These are phyloP conservation scores for Leccinum olivaceopallidum DNA, from an alignment of 768 basidiomycete genomes.

Conservation along the genomic window DNA sequence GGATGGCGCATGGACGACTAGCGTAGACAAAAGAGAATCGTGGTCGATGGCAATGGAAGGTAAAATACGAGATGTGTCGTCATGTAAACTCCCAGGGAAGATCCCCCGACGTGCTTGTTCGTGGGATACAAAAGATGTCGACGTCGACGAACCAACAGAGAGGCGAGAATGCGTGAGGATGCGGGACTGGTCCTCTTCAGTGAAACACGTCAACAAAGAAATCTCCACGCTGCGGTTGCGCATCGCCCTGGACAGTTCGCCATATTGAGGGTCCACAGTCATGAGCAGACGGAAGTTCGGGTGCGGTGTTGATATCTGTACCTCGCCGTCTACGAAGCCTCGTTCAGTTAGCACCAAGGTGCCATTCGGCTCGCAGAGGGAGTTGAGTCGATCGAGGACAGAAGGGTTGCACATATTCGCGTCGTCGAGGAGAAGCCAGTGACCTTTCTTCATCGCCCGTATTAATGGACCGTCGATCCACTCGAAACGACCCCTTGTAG, in stretches of 20 bases:
- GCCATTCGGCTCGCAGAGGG: slow-evolving; percentile 88
- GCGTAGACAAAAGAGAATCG: slow-evolving; percentile 44
- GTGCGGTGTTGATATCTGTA: slow-evolving; percentile 79
- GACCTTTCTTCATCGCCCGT: slow-evolving; percentile 79
- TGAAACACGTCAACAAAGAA: slow-evolving; percentile 41
- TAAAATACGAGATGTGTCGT: slow-evolving; percentile 4
- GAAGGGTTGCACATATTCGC: slow-evolving; percentile 96
- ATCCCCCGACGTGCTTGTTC: slow-evolving; percentile 32
- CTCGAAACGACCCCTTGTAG: slow-evolving; percentile 64
- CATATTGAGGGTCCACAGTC: slow-evolving; percentile 87
- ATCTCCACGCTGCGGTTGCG: slow-evolving; percentile 95
- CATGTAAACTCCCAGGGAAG: background rate
- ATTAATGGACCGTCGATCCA: slow-evolving; percentile 96
- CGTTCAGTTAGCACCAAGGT: slow-evolving; percentile 84
- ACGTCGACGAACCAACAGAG: slow-evolving; percentile 30
- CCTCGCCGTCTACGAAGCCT: slow-evolving; percentile 75
- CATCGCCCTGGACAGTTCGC: slow-evolving; percentile 97
- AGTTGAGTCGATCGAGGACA: slow-evolving; percentile 94
- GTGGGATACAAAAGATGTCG: slow-evolving; percentile 12
- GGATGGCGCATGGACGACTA: slow-evolving; percentile 43
- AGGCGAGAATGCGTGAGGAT: slow-evolving; percentile 51
- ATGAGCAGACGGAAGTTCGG: slow-evolving; percentile 91
- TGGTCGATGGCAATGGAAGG: slow-evolving; percentile 49
- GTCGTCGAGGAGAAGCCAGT: slow-evolving; percentile 89
- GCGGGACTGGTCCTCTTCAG: slow-evolving; percentile 47